Conservation (phyloP, 495 filamentous ascomycete genomes). For the Penicilliopsis zonata region DNA sequence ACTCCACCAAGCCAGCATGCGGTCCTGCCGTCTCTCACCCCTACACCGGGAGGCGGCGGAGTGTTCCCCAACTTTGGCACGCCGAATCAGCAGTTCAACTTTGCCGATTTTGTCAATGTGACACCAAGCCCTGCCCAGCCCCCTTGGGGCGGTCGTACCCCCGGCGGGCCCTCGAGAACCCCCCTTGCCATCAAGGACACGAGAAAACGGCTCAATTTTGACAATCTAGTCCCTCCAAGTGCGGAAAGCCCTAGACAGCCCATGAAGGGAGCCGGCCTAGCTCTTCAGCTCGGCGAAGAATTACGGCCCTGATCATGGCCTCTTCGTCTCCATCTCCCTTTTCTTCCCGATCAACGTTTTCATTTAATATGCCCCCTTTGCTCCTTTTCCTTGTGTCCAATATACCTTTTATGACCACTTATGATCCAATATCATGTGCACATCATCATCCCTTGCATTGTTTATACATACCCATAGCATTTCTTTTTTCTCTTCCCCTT, state of each 20-base stretch:
- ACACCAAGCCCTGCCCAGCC: conserved; percentile 90
- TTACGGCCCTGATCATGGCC: conserved; percentile 17
- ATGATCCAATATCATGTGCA: conserved; percentile 24
- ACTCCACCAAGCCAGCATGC: conserved; percentile 77
- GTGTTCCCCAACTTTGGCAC: conserved; percentile 47
- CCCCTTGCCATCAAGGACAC: conserved; percentile 43
- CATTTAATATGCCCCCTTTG: conserved; percentile 1
- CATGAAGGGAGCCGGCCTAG: conserved; percentile 20
- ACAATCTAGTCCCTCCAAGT: conserved; percentile 44
- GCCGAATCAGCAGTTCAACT: conserved; percentile 68
- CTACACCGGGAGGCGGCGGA: conserved; percentile 61
- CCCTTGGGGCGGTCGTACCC: conserved; percentile 54
- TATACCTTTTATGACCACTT: conserved; percentile 16
- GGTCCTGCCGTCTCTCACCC: conserved; percentile 49
- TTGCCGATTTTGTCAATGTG: conserved; percentile 94
- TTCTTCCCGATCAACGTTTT: conserved; percentile 2
- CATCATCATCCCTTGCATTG: conserved; percentile 12
- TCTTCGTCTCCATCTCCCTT: neutral
- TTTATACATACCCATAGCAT: too few species aligned
- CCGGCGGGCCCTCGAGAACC: conserved; percentile 45
- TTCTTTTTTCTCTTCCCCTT: too few species aligned
- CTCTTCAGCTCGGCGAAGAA: conserved; percentile 33
- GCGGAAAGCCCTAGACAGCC: conserved; percentile 20
- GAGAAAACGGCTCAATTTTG: conserved; percentile 55
- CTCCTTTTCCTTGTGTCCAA: conserved; percentile 15